phyloP scores from a whole-genome alignment of 352 stramenopile species.

The Phytopythium oedochilum region DNA sequence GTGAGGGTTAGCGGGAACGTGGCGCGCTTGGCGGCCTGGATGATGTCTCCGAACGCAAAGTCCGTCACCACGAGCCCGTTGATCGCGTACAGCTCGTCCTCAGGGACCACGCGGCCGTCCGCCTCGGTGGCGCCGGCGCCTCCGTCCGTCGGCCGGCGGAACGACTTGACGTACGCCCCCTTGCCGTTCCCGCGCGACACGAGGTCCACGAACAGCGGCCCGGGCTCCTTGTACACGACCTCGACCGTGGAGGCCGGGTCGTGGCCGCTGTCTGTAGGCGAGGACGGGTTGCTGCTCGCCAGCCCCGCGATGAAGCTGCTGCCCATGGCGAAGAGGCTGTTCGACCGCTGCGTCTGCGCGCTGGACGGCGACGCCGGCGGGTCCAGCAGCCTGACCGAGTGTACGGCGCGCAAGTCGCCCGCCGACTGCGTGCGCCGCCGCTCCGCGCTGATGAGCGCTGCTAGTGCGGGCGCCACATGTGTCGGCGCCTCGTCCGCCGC shows the following conservation, averaged over 20 bases:
- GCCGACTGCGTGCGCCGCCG: conserved; percentile 53
- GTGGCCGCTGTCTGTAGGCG: conserved; percentile 15
- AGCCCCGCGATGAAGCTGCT: conserved; percentile 39
- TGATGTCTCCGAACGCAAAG: conserved; percentile 58
- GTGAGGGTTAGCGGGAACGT: conserved; percentile 65
- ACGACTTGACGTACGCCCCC: conserved; percentile 69
- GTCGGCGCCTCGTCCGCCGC: background rate
- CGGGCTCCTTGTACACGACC: conserved; percentile 45
- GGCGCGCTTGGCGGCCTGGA: conserved; percentile 53
- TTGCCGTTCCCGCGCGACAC: conserved; percentile 65
- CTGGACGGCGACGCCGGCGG: conserved; percentile 1
- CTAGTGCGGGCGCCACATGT: background rate
- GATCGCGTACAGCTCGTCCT: conserved; percentile 69
- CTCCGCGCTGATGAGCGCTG: conserved; percentile 6
- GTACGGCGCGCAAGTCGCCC: conserved; percentile 21
- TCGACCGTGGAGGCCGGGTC: conserved; percentile 24
- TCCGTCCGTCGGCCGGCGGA: conserved; percentile 56
- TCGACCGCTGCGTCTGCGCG: conserved; percentile 12
- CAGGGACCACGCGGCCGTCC: conserved; percentile 41
- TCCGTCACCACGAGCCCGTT: conserved; percentile 55
- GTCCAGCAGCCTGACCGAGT: conserved; percentile 4
- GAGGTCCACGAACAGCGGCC: conserved; percentile 66
- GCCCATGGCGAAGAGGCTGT: conserved; percentile 35
- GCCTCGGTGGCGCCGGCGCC: conserved; percentile 50
- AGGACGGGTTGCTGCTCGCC: conserved; percentile 15